A percentile compares a stretch with the other conserved stretches of the same genome.
These are phyloP conservation scores for Eremomyces bilateralis DNA, from an alignment of 495 filamentous ascomycete species.

Conservation along the genomic window DNA sequence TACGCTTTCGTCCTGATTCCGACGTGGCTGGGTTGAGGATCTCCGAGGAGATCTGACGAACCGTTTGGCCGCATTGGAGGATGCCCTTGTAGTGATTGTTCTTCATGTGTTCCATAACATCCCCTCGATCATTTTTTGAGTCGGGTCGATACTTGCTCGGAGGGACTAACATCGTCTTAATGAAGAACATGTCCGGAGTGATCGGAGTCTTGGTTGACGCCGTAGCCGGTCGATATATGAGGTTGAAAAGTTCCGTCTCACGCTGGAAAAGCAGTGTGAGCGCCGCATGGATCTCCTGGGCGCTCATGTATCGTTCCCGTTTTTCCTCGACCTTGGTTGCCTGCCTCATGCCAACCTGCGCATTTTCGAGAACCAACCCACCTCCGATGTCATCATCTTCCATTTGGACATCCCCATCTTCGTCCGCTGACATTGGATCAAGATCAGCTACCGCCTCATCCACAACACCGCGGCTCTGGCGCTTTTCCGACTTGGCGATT, in stretches of 20 bases:
- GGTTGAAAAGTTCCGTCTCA: slow-evolving; percentile 55
- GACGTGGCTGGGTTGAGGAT: slow-evolving; percentile 28
- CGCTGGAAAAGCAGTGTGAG: slow-evolving; percentile 65
- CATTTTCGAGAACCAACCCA: slow-evolving; percentile 3
- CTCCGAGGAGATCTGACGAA: slow-evolving; percentile 57
- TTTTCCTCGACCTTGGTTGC: slow-evolving; percentile 16
- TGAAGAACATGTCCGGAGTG: slow-evolving; percentile 79
- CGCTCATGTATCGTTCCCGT: slow-evolving; percentile 41
- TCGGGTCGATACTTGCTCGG: slow-evolving; percentile 87
- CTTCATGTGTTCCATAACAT: slow-evolving; percentile 63
- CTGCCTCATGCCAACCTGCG: slow-evolving; percentile 20
- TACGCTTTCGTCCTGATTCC: slow-evolving; percentile 18
- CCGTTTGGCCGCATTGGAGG: slow-evolving; percentile 40
- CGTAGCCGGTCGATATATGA: slow-evolving; percentile 64
- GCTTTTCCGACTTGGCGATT: slow-evolving; percentile 6
- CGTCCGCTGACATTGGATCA: slow-evolving; percentile 23
- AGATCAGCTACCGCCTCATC: slow-evolving; percentile 58
- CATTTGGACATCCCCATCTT: slow-evolving; percentile 25
- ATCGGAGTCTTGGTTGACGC: slow-evolving; percentile 27
- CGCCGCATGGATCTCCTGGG: slow-evolving; percentile 53
- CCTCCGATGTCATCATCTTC: slow-evolving; percentile 6
- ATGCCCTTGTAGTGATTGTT: slow-evolving; percentile 71
- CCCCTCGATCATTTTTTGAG: slow-evolving; percentile 50
- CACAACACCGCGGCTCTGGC: slow-evolving; percentile 14
- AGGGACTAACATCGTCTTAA: slow-evolving; percentile 63